Evolutionary conservation across 306 rosid species (phyloP).

Genomic region (Erythrophleum fordii): DNA sequence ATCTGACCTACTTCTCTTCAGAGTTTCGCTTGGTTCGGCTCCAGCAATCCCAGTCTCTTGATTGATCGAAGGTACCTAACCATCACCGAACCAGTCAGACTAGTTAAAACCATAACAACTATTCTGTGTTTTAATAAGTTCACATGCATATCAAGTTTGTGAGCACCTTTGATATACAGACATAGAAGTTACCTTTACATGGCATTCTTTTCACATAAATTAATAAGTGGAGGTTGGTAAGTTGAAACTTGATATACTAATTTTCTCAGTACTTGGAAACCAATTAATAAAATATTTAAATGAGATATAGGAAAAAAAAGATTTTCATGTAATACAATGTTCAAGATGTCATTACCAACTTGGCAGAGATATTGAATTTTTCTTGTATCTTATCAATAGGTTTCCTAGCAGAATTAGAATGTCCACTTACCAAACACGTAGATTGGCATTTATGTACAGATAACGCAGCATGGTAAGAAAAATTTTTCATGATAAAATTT

Average conservation of each 20-base stretch:
- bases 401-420: too few relatives aligned
- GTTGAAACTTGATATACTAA: not conserved
- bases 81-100: conserved; percentile 34
- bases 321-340: too few relatives aligned
- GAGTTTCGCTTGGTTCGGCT: conserved; percentile 65
- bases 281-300: too few relatives aligned
- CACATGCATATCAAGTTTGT: not conserved
- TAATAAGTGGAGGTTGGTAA: not conserved
- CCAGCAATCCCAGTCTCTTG: conserved; percentile 72
- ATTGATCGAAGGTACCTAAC: conserved; percentile 72
- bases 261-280: not conserved
- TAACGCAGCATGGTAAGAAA: not conserved
- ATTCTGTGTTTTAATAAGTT: not conserved
- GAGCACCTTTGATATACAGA: not conserved
- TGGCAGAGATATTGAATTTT: not conserved
- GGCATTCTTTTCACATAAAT: not conserved
- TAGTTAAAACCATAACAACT: not conserved
- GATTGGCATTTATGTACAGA: not conserved
- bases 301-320: not conserved
- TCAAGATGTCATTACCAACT: too few relatives aligned
- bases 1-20: conserved; percentile 64
- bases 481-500: not conserved
- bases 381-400: too few relatives aligned
- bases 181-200: not conserved
- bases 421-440: not conserved